Percentiles rank a stretch among this genome's conserved stretches.
Conservation (phyloP, 345 rosid genomes). For the Physaria fendleri region DNA sequence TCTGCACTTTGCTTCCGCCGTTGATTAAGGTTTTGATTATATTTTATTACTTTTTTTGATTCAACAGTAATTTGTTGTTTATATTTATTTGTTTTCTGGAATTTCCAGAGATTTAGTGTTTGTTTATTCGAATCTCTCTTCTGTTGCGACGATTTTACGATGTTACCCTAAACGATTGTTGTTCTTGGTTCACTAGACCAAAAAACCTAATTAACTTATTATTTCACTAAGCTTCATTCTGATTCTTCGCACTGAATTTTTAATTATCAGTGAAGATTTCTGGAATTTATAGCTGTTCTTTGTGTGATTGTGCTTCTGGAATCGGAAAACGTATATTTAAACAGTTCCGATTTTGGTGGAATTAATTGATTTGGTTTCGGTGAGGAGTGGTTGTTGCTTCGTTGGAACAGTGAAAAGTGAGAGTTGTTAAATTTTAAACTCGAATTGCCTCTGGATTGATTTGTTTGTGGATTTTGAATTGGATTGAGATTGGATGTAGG, state of each 20-base stretch:
- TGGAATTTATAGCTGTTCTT: no score
- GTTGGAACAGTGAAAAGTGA: conserved; percentile 1
- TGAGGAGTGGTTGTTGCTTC: conserved; percentile 13
- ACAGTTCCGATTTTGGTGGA: neutral
- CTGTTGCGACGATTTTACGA: conserved; percentile 19
- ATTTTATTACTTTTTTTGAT: neutral
- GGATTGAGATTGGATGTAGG: neutral
- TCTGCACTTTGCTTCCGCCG: conserved; percentile 3
- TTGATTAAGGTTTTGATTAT: neutral
- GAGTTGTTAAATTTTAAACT: neutral
- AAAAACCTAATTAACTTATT: neutral
- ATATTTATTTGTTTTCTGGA: neutral
- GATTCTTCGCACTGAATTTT: conserved; percentile 20
- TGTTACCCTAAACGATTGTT: conserved; percentile 18
- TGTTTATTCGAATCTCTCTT: conserved; percentile 25
- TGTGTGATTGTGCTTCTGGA: neutral
- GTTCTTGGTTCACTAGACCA: neutral
- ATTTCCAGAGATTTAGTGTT: conserved; percentile 16
- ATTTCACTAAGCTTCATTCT: conserved; percentile 1
- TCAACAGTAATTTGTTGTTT: neutral
- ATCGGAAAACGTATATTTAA: neutral
- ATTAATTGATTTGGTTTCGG: neutral
- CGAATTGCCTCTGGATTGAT: neutral
- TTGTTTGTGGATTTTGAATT: neutral
- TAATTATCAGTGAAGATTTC: neutral